These are phyloP conservation scores for Cruciata laevipes DNA, from an alignment of 257 asterid species.

Conservation along the genomic window DNA sequence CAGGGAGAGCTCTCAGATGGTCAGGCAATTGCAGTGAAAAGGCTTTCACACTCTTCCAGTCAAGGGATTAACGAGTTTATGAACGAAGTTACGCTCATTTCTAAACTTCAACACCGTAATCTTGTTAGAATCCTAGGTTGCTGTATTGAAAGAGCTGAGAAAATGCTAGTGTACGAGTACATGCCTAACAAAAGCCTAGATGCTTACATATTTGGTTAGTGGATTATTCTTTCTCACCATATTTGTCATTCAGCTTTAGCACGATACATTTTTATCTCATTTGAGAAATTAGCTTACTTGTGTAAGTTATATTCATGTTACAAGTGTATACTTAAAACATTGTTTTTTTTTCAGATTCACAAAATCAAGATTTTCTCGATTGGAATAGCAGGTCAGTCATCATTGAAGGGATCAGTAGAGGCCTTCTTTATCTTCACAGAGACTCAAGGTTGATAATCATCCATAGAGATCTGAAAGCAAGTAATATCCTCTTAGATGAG, in stretches of 20 bases:
- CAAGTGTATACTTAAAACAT: too few relatives aligned
- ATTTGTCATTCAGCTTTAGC: not conserved
- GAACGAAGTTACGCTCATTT: constrained; percentile 38
- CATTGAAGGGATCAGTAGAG: not conserved
- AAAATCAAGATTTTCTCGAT: not conserved
- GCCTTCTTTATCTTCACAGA: not conserved
- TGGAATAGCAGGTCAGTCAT: not conserved
- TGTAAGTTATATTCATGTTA: not conserved
- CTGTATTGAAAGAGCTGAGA: constrained; percentile 37
- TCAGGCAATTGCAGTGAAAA: constrained; percentile 17
- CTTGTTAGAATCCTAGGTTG: constrained; percentile 50
- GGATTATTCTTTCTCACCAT: constrained; percentile 8
- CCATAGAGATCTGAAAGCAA: not conserved
- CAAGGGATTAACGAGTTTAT: constrained; percentile 31
- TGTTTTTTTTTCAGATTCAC: not conserved
- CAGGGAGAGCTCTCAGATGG: constrained; percentile 13
- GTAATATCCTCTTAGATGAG: not conserved
- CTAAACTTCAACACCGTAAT: constrained; percentile 45
- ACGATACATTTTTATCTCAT: not conserved
- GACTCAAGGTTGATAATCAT: not conserved
- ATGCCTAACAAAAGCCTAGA: constrained; percentile 42
- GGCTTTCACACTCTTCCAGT: constrained; percentile 31
- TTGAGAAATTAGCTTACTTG: not conserved
- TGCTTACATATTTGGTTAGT: constrained; percentile 17
- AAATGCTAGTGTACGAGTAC: constrained; percentile 54